phyloP scores from a whole-genome alignment of 345 rosid genomes.

The Acer saccharum region DNA sequence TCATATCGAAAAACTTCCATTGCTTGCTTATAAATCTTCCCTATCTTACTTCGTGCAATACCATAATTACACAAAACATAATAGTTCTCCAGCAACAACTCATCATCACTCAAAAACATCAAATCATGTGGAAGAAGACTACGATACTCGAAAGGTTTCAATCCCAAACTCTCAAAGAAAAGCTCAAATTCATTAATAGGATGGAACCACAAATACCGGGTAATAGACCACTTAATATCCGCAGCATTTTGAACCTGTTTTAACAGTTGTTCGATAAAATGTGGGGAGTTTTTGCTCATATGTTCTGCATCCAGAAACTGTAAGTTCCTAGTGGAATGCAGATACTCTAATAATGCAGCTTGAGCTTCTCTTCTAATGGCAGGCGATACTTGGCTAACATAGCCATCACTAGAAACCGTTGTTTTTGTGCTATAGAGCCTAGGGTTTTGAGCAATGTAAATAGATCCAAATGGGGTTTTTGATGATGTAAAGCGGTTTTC shows the following conservation, averaged over 20 bases:
- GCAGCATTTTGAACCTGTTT: conserved; percentile 33
- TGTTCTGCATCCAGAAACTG: conserved; percentile 62
- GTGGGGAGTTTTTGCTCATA: conserved; percentile 62
- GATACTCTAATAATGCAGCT: conserved; percentile 66
- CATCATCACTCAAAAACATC: conserved; percentile 67
- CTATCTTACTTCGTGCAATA: conserved; percentile 57
- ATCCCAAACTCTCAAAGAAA: conserved; percentile 78
- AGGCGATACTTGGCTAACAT: conserved; percentile 26
- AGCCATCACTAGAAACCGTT: conserved; percentile 17
- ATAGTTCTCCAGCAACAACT: conserved; percentile 56
- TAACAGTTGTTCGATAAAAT: conserved; percentile 41
- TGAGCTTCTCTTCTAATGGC: conserved; percentile 49
- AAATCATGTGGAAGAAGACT: conserved; percentile 46
- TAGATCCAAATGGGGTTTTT: conserved; percentile 29
- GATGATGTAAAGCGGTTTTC: conserved; percentile 24
- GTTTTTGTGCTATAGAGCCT: conserved; percentile 41
- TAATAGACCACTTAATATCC: conserved; percentile 37
- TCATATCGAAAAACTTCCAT: conserved; percentile 49
- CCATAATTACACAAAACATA: conserved; percentile 64
- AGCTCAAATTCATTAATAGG: conserved; percentile 91
- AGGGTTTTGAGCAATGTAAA: conserved; percentile 36
- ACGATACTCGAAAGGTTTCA: conserved; percentile 45
- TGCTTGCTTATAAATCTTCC: conserved; percentile 59
- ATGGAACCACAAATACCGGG: conserved; percentile 59
- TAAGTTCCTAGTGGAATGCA: conserved; percentile 59